Evolutionary conservation across 805 yeast genomes (phyloP).

Genomic region (Sungouiella blattae): DNA sequence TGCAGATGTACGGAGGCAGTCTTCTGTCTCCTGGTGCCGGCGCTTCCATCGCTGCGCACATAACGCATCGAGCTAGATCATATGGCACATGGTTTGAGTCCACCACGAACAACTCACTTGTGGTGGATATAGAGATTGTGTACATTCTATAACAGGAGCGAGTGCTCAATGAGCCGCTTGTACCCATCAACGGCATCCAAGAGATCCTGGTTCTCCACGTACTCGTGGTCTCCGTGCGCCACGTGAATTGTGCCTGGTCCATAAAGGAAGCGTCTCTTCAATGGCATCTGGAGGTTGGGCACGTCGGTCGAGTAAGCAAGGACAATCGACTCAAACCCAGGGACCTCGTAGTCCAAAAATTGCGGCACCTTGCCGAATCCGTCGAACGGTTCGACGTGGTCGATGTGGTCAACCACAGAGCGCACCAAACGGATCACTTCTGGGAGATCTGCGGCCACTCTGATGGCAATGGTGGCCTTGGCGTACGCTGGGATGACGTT

Average conservation of each 20-base stretch:
- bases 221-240: constrained; percentile 60
- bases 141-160: constrained; percentile 23
- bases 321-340: constrained; percentile 56
- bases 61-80: constrained; percentile 30
- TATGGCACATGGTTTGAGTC: constrained; percentile 47
- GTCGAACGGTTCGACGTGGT: constrained; percentile 19
- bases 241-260: constrained; percentile 66
- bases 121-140: constrained; percentile 46
- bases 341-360: constrained; percentile 53
- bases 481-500: constrained; percentile 65
- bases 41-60: neutral
- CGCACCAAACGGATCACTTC: constrained; percentile 34
- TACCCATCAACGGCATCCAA: constrained; percentile 51
- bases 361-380: constrained; percentile 31
- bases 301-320: constrained; percentile 49
- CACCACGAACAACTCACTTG: constrained; percentile 27
- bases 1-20: neutral
- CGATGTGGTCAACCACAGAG: constrained; percentile 27
- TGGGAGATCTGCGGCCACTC: constrained; percentile 50
- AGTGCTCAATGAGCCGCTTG: constrained; percentile 35
- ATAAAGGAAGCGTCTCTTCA: constrained; percentile 46
- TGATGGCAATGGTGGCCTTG: constrained; percentile 43
- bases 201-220: constrained; percentile 45
- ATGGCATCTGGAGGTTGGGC: constrained; percentile 22
- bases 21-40: neutral